Percentiles rank a stretch among this genome's conserved stretches.
phyloP scores from a whole-genome alignment of 192 early-diverging fungal genomes.

The Backusella australiensis region DNA sequence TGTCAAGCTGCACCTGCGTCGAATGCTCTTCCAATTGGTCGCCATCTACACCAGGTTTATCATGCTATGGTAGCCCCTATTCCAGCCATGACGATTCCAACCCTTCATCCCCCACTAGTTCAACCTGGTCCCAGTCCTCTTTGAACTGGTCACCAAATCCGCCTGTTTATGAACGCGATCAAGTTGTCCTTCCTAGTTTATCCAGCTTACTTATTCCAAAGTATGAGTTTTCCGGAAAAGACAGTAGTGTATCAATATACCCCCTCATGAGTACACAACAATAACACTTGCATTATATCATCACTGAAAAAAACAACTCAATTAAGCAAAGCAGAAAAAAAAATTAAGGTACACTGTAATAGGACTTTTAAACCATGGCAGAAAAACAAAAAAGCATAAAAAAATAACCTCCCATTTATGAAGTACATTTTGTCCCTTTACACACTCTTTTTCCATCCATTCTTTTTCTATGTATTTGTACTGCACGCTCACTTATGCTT shows the following conservation, averaged over 20 bases:
- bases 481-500: neutral
- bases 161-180: neutral
- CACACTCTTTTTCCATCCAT: neutral
- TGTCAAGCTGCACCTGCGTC: constrained; percentile 11
- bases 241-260: neutral
- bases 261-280: neutral
- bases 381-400: neutral
- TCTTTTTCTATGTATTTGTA: neutral
- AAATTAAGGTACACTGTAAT: neutral
- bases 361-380: neutral
- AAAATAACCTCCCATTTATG: neutral
- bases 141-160: neutral
- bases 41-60: constrained; percentile 4
- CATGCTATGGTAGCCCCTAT: constrained; percentile 1
- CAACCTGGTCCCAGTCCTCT: constrained; percentile 12
- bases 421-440: constrained; percentile 2
- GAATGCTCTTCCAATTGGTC: constrained; percentile 1
- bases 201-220: neutral
- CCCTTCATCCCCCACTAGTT: constrained; percentile 25
- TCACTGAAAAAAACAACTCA: neutral
- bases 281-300: neutral
- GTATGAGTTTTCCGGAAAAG: neutral
- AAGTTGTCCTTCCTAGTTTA: constrained; percentile 19
- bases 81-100: constrained; percentile 14
- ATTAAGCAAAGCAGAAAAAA: constrained; percentile 1